Conservation (phyloP, 805 yeast genomes). For the Metschnikowia similis region DNA sequence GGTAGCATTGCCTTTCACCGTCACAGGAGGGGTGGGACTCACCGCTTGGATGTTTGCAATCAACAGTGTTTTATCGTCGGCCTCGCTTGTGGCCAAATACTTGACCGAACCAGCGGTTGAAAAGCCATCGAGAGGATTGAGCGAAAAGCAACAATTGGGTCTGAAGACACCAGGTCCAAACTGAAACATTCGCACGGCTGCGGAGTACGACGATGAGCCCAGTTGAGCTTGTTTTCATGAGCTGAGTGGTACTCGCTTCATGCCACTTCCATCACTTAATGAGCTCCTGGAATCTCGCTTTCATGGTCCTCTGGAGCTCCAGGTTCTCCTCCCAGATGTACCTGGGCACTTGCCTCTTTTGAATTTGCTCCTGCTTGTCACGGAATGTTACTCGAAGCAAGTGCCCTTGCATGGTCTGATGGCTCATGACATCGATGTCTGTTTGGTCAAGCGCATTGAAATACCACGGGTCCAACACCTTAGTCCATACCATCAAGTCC, state of each 20-base stretch:
- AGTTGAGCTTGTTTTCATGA: no score
- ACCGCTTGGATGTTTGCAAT: constrained; percentile 51
- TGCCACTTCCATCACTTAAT: background rate
- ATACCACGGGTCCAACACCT: constrained; percentile 45
- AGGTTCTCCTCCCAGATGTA: constrained; percentile 9
- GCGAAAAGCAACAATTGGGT: background rate
- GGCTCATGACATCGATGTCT: background rate
- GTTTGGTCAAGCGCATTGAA: constrained; percentile 12
- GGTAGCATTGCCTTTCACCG: constrained; percentile 62
- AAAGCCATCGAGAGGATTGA: constrained; percentile 8
- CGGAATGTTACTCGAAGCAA: constrained; percentile 5
- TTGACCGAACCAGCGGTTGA: constrained; percentile 16
- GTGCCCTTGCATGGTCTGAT: background rate
- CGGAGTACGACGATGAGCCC: no score
- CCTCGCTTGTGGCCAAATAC: constrained; percentile 14
- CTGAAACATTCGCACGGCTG: background rate
- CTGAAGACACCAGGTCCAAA: background rate
- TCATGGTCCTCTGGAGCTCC: constrained; percentile 12
- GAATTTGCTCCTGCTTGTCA: constrained; percentile 5
- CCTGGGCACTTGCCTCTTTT: constrained; percentile 7
- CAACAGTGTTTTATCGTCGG: constrained; percentile 24
- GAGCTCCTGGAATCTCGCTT: constrained; percentile 11
- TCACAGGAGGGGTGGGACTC: constrained; percentile 57
- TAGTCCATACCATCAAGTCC: constrained; percentile 45
- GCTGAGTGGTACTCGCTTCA: background rate